Evolutionary conservation across 2,329 filamentous ascomycete genomes (phyloP).

Genomic region (Neodidymelliopsis sp.): DNA sequence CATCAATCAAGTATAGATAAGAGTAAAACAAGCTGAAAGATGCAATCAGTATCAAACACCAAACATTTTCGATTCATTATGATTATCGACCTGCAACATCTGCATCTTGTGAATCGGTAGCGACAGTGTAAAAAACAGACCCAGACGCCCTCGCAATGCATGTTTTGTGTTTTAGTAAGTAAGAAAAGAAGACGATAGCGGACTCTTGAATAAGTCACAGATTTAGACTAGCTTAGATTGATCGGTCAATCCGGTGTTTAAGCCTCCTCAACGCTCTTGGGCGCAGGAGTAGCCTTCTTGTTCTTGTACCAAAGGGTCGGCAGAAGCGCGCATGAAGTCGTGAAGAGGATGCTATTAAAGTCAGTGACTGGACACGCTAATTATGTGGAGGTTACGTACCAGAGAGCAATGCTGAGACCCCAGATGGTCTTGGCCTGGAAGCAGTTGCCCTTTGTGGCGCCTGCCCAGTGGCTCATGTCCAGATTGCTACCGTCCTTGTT

Average conservation of each 20-base stretch:
- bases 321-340: conserved; percentile 54
- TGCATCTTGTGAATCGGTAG: conserved; percentile 10
- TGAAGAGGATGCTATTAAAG: conserved; percentile 54
- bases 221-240: not conserved
- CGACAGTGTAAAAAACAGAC: conserved; percentile 22
- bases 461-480: conserved; percentile 63
- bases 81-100: conserved; percentile 19
- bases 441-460: conserved; percentile 72
- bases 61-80: conserved; percentile 19
- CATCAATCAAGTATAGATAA: conserved; percentile 6
- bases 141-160: conserved; percentile 33
- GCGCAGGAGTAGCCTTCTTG: conserved; percentile 52
- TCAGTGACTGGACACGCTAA: not conserved
- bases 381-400: conserved; percentile 54
- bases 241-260: conserved; percentile 16
- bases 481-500: conserved; percentile 59
- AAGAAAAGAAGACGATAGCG: conserved; percentile 5
- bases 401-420: conserved; percentile 83
- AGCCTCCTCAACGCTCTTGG: conserved; percentile 46
- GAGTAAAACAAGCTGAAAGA: too few species aligned
- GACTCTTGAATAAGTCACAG: conserved; percentile 10
- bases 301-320: conserved; percentile 60
- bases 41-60: too few species aligned
- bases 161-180: conserved; percentile 20
- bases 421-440: conserved; percentile 86